Percentiles rank a stretch among this genome's conserved stretches.
Evolutionary conservation across 2,329 filamentous ascomycete genomes (phyloP).

Genomic region (Fonsecaea multimorphosa): DNA sequence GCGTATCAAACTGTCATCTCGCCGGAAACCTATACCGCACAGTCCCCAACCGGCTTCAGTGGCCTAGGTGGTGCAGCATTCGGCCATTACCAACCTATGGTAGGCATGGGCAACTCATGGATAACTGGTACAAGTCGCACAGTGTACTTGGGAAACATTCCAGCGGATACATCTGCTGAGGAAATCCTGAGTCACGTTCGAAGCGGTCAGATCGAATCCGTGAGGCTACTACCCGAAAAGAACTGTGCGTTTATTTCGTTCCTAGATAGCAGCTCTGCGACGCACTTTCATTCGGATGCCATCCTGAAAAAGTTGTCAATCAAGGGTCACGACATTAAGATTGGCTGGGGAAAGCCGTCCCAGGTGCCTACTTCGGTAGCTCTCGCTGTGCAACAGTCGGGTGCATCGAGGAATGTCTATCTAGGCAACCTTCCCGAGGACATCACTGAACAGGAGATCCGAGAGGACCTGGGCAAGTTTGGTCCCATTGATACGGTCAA

Average conservation of each 20-base stretch:
- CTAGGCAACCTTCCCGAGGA: conserved; percentile 92
- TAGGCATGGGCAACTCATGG: conserved; percentile 62
- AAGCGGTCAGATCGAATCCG: conserved; percentile 98
- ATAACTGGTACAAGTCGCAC: conserved; percentile 92
- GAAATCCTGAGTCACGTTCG: conserved; percentile 95
- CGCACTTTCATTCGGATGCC: conserved; percentile 98
- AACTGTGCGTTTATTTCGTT: conserved; percentile 99
- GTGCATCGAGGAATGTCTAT: conserved; percentile 95
- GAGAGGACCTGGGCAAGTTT: conserved; percentile 94
- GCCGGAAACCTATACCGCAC: conserved; percentile 81
- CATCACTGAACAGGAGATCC: conserved; percentile 85
- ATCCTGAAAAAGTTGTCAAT: conserved; percentile 99
- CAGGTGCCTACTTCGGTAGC: conserved; percentile 97
- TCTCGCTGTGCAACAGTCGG: conserved; percentile 96
- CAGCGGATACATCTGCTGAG: conserved; percentile 94
- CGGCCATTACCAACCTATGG: conserved; percentile 72
- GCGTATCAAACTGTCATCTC: conserved; percentile 86
- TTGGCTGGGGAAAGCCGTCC: conserved; percentile 98
- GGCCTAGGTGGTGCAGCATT: conserved; percentile 65
- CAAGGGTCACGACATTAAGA: conserved; percentile 98
- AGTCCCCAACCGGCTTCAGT: conserved; percentile 81
- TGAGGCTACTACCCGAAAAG: conserved; percentile 94
- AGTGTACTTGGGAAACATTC: conserved; percentile 97
- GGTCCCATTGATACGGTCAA: conserved; percentile 97
- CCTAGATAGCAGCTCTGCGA: conserved; percentile 94